Percentiles rank a stretch among this genome's conserved stretches.
Evolutionary conservation across 2,329 filamentous ascomycete genomes (phyloP).

Genomic region (Ceratocystis smalleyi): DNA sequence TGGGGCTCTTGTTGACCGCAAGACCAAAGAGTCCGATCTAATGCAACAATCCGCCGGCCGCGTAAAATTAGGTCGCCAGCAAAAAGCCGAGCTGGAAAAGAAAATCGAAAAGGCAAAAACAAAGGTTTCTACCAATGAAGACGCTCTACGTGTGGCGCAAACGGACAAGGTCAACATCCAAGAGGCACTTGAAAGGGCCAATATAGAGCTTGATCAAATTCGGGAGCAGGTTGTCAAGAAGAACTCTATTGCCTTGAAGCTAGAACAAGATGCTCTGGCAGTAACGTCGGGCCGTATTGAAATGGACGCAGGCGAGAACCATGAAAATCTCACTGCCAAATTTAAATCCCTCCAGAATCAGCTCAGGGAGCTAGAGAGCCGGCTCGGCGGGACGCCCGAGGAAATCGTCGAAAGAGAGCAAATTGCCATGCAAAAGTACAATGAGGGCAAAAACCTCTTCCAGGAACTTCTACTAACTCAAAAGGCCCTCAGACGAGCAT

Average conservation of each 20-base stretch:
- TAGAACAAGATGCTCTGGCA: constrained; percentile 37
- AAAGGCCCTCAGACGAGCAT: constrained; percentile 38
- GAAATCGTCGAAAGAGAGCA: constrained; percentile 41
- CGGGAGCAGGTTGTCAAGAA: constrained; percentile 24
- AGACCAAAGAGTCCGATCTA: constrained; percentile 27
- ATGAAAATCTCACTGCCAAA: constrained; percentile 38
- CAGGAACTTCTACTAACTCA: constrained; percentile 31
- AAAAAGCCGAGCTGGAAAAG: not conserved
- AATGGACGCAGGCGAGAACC: constrained; percentile 40
- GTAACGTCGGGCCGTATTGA: constrained; percentile 29
- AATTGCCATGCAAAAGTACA: constrained; percentile 28
- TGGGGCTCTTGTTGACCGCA: constrained; percentile 35
- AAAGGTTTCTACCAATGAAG: constrained; percentile 21
- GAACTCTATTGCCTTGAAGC: constrained; percentile 35
- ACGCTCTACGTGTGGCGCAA: constrained; percentile 23
- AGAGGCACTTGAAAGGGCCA: constrained; percentile 27
- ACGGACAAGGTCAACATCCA: constrained; percentile 8
- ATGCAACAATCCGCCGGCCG: not conserved
- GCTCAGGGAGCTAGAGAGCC: constrained; percentile 39
- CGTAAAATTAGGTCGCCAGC: not conserved
- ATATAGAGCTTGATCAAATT: constrained; percentile 26
- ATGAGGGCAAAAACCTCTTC: constrained; percentile 26
- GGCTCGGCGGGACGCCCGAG: constrained; percentile 47
- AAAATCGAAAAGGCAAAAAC: constrained; percentile 1
- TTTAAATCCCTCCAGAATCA: constrained; percentile 41